A percentile compares a stretch with the other conserved stretches of the same genome.
phyloP scores from a whole-genome alignment of 2,329 filamentous ascomycete genomes.

The Fusarium newnesense region DNA sequence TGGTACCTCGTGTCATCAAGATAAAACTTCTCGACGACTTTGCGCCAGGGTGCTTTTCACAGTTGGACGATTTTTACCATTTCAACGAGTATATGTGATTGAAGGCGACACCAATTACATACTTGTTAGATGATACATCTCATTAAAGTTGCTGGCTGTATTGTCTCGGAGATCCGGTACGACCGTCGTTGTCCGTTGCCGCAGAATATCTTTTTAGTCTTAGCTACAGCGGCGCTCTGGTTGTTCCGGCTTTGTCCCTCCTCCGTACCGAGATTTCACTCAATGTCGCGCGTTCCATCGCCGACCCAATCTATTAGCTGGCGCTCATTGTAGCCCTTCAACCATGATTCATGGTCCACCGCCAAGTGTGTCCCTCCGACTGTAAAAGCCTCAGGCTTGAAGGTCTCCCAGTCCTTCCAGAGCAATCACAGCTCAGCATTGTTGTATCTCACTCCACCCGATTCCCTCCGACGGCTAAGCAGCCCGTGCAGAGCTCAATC shows the following conservation, averaged over 20 bases:
- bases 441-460: constrained; percentile 47
- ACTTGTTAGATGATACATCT: not conserved
- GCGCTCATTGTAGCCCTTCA: constrained; percentile 36
- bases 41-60: not conserved
- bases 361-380: constrained; percentile 46
- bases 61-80: too few species aligned
- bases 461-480: constrained; percentile 49
- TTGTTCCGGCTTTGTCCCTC: constrained; percentile 42
- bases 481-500: constrained; percentile 41
- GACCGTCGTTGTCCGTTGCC: constrained; percentile 42
- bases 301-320: constrained; percentile 38
- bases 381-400: constrained; percentile 50
- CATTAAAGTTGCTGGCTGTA: not conserved
- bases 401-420: constrained; percentile 38
- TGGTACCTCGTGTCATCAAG: constrained; percentile 2
- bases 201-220: constrained; percentile 32
- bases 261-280: constrained; percentile 44
- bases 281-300: constrained; percentile 44
- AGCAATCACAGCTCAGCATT: constrained; percentile 46
- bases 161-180: constrained; percentile 42
- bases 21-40: not conserved
- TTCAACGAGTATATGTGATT: not conserved
- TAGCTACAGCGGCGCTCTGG: constrained; percentile 33
- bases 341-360: constrained; percentile 51
- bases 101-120: not conserved